Evolutionary conservation across 164 flowering plant genomes (phyloP).

Genomic region (Vitis vinifera): DNA sequence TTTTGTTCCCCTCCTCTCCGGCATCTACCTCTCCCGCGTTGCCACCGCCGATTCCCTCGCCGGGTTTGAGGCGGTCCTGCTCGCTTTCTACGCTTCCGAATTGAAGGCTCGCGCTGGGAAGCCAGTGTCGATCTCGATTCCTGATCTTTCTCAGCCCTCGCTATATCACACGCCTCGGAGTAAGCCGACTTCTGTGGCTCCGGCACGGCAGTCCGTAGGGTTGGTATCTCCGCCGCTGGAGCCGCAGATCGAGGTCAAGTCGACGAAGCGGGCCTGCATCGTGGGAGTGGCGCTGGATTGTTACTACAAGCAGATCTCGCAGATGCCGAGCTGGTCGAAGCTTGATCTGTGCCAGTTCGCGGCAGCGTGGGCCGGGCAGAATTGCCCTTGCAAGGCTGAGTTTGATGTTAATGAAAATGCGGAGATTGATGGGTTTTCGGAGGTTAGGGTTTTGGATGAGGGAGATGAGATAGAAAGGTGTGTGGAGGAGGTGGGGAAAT

Average conservation of each 20-base stretch:
- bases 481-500: constrained; percentile 35
- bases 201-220: constrained; percentile 36
- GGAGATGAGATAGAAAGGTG: constrained; percentile 30
- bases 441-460: constrained; percentile 11
- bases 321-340: constrained; percentile 91
- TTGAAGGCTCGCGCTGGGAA: constrained; percentile 70
- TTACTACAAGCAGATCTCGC: constrained; percentile 74
- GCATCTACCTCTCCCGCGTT: constrained; percentile 72
- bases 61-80: constrained; percentile 88
- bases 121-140: constrained; percentile 58
- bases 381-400: constrained; percentile 52
- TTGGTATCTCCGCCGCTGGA: constrained; percentile 67
- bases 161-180: constrained; percentile 70
- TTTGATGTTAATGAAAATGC: constrained; percentile 24
- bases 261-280: constrained; percentile 78
- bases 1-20: constrained; percentile 67
- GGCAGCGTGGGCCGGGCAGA: constrained; percentile 80
- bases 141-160: constrained; percentile 83
- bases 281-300: constrained; percentile 73
- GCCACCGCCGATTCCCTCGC: constrained; percentile 42
- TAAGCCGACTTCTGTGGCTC: constrained; percentile 11
- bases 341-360: constrained; percentile 63
- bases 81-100: constrained; percentile 67
- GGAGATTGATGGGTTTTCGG: constrained; percentile 12
- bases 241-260: constrained; percentile 81